Base-by-base conservation (phyloP, 1,284 basidiomycete genomes). In the Hemileia vastatrix region DNA sequence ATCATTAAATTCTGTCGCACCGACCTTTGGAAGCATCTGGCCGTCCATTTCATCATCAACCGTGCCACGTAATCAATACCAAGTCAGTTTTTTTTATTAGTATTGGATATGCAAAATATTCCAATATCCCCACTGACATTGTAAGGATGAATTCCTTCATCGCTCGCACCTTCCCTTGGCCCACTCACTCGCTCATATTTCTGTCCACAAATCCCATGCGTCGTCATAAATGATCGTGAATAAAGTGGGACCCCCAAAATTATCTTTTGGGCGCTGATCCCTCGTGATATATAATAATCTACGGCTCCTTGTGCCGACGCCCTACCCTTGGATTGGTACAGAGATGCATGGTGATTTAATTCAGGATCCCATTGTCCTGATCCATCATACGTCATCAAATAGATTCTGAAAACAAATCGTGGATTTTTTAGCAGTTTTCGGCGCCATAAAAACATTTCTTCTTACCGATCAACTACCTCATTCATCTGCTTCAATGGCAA, bases 371-470 rank as follows among this genome's bases (percentile, higher is more conserved):
- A 62, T 36, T 53, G 54, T 18, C 59, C 59, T 18, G 59, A 62
- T 23, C 52, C 59, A 55, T 62, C 59, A 33, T 62, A 62, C 5
- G 59, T 62, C 59, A 62, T 62, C 19, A 62, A 27, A 31, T 62
- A 62, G 19, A 62, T 62, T 19, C 59, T 62, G 13, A 9, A 13
- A 18, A 3, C 15, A 19, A 50, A 19, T 11, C 24, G 19, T 9
- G 19, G 21, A 43, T 36, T 45, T 21, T n/a, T 21, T 5, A 53
- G 19, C n/a, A 36, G 8, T 40, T 19, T 6, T 33, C 9, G 40
- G 8, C n/a, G 40, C 40, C 40, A 43, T 43, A 8, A n/a, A 43
- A n/a, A n/a, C n/a, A n/a, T n/a, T n/a, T n/a, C n/a, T n/a, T 4
- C 52, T 55, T 4, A 62, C 59, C 59, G 53, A 36, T 62, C 59